These are phyloP conservation scores for Hypoxylon intermedium DNA, from an alignment of 495 filamentous ascomycete species.

Conservation along the genomic window DNA sequence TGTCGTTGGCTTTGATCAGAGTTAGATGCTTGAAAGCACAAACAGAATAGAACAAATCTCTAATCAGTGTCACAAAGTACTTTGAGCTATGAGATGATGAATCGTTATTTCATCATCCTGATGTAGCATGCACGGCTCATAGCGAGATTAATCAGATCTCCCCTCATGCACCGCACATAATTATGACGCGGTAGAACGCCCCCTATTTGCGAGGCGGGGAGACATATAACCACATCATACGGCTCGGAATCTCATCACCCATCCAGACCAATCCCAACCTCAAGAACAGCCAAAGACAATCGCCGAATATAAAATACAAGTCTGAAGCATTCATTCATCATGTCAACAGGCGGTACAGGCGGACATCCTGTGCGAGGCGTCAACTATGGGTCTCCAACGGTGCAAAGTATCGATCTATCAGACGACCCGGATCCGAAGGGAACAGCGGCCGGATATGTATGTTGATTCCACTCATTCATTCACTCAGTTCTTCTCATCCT, in stretches of 20 bases:
- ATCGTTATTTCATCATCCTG: constrained; percentile 12
- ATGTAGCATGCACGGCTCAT: not conserved
- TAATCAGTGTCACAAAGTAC: not conserved
- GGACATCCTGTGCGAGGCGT: constrained; percentile 16
- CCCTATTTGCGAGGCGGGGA: not conserved
- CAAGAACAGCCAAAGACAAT: not conserved
- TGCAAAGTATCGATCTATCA: constrained; percentile 13
- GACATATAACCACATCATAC: not conserved
- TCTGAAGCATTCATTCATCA: constrained; percentile 4
- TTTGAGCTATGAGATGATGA: constrained; percentile 6
- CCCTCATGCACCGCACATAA: constrained; percentile 13
- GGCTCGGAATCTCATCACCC: not conserved
- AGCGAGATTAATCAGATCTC: constrained; percentile 4
- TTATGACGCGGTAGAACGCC: constrained; percentile 25
- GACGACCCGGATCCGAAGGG: constrained; percentile 35
- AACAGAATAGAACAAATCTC: not conserved
- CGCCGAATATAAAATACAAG: not conserved
- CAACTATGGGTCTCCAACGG: constrained; percentile 11
- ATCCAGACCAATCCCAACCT: not conserved
- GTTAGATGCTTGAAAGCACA: no score
- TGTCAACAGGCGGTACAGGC: constrained; percentile 35
- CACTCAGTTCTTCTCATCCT: no score
- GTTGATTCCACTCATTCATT: not conserved
- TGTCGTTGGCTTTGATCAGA: no score
- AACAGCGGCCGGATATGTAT: constrained; percentile 33